These are phyloP conservation scores for Colletotrichum tabaci DNA, from an alignment of 2,329 filamentous ascomycete species.

Conservation along the genomic window DNA sequence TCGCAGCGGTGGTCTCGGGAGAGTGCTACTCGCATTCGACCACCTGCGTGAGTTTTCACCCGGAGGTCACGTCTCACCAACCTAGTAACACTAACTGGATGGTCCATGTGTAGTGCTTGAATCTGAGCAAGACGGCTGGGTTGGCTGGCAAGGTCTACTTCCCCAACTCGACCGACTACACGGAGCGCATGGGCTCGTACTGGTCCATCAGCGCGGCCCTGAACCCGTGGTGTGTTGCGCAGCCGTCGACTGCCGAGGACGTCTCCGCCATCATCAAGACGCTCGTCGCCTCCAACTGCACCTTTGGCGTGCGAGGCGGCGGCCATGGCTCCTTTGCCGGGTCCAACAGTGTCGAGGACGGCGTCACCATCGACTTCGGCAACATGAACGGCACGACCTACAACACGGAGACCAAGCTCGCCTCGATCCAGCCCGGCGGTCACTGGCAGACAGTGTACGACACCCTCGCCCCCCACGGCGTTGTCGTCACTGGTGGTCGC, in stretches of 20 bases:
- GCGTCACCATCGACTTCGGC: constrained; percentile 48
- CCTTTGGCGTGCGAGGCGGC: constrained; percentile 49
- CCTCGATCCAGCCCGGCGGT: constrained; percentile 49
- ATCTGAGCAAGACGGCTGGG: constrained; percentile 44
- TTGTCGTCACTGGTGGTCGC: constrained; percentile 44
- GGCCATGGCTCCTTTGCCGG: constrained; percentile 47
- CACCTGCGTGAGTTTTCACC: constrained; percentile 23
- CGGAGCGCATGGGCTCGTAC: constrained; percentile 52
- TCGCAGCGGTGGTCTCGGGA: background rate
- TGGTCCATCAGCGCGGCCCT: constrained; percentile 55
- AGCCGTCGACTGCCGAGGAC: constrained; percentile 53
- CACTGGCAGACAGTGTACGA: constrained; percentile 48
- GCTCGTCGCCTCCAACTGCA: constrained; percentile 48
- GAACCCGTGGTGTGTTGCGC: constrained; percentile 54
- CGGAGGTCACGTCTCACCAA: background rate
- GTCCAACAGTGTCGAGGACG: constrained; percentile 46
- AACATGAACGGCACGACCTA: constrained; percentile 52
- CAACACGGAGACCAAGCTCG: constrained; percentile 47
- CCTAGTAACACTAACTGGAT: background rate
- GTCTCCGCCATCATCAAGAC: constrained; percentile 54
- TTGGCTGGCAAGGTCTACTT: constrained; percentile 50
- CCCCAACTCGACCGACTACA: constrained; percentile 48
- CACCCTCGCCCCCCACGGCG: constrained; percentile 41
- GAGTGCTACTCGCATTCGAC: background rate
- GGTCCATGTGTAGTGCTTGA: constrained; percentile 46